Conservation (phyloP, 352 stramenopile species). For the Phytophthora macrochlamydospora region DNA sequence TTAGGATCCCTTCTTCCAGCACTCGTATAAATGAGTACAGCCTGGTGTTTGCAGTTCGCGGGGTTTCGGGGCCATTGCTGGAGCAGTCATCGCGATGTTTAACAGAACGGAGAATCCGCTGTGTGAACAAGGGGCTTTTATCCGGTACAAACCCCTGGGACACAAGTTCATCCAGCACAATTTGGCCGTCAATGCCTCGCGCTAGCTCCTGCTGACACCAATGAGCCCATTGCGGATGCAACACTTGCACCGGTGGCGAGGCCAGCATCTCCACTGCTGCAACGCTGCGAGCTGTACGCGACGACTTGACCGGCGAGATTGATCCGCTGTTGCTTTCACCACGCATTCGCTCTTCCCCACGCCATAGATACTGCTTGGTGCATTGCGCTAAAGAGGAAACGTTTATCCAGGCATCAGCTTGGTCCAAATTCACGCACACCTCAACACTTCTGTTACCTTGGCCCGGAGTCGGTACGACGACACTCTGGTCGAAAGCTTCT, state of each 20-base stretch:
- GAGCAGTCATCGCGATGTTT: constrained; percentile 36
- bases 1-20: constrained; percentile 46
- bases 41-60: constrained; percentile 17
- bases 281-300: constrained; percentile 27
- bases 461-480: constrained; percentile 54
- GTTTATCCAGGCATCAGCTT: constrained; percentile 20
- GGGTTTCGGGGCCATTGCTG: constrained; percentile 32
- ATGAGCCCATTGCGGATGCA: constrained; percentile 68
- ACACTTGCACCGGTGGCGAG: constrained; percentile 21
- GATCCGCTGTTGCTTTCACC: constrained; percentile 6
- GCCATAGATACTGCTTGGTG: constrained; percentile 52
- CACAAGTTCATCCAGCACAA: constrained; percentile 63
- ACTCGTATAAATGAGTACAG: constrained; percentile 56
- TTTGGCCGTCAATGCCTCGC: constrained; percentile 59
- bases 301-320: constrained; percentile 17
- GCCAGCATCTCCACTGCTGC: constrained; percentile 26
- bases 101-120: constrained; percentile 42
- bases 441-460: constrained; percentile 36
- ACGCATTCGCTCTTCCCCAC: constrained; percentile 7
- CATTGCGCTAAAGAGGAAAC: constrained; percentile 34
- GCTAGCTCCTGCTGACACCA: constrained; percentile 69
- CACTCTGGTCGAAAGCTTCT: constrained; percentile 57
- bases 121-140: constrained; percentile 59
- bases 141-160: constrained; percentile 53
- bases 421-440: not conserved